Evolutionary conservation across 176 grass and related monocot species (phyloP).

Genomic region (Triticum monococcum): DNA sequence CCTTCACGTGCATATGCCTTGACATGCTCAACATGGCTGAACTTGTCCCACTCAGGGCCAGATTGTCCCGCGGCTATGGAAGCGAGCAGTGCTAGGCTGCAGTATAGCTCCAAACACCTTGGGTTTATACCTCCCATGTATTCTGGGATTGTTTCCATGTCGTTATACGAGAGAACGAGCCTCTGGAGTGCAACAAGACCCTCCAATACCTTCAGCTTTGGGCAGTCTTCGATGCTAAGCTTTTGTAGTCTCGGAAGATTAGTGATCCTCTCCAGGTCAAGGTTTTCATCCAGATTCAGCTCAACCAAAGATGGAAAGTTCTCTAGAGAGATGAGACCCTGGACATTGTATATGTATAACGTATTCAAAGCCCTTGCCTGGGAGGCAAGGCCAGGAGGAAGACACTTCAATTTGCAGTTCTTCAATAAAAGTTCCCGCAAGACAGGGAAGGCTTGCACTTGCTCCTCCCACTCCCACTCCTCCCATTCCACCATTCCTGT

Average conservation of each 20-base stretch:
- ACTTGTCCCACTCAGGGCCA: background rate
- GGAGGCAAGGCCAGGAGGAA: background rate
- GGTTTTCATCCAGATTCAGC: accelerated
- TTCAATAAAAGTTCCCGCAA: accelerated
- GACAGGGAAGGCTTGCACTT: background rate
- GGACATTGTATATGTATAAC: accelerated
- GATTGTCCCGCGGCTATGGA: background rate
- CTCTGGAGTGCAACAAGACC: background rate
- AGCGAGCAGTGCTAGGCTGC: background rate
- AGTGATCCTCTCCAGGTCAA: background rate
- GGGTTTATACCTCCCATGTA: background rate
- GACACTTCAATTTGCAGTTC: background rate
- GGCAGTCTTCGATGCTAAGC: background rate
- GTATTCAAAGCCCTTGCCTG: background rate
- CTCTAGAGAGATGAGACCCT: background rate
- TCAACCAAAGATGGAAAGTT: background rate
- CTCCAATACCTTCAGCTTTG: background rate
- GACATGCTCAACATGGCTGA: background rate
- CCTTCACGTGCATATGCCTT: background rate
- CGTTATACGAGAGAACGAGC: accelerated
- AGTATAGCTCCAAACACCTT: background rate
- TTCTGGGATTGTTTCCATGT: background rate
- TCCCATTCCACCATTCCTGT: background rate
- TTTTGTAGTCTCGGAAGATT: background rate
- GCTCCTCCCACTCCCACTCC: background rate